Evolutionary conservation across 345 rosid species (phyloP).

Genomic region (Citrus trifoliata): DNA sequence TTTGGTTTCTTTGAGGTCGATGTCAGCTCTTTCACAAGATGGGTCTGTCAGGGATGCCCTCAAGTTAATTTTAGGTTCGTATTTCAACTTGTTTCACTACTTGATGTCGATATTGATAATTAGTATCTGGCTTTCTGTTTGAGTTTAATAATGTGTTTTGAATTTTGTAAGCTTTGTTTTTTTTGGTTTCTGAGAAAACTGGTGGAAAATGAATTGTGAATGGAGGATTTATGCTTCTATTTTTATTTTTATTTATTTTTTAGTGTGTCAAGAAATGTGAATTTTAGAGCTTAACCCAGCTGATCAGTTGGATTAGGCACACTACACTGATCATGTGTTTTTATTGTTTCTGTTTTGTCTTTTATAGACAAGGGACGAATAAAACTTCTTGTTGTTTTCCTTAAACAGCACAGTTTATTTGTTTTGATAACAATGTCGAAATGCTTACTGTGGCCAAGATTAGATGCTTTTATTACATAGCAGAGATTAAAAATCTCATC

Average conservation of each 20-base stretch:
- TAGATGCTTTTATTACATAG: neutral
- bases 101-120: neutral
- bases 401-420: neutral
- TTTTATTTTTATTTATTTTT: neutral
- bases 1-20: conserved; percentile 23
- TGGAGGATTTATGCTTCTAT: conserved; percentile 4
- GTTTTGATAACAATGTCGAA: neutral
- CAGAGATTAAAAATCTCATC: neutral
- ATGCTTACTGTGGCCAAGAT: neutral
- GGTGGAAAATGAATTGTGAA: neutral
- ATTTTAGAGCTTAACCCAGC: conserved; percentile 2
- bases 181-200: neutral
- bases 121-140: conserved; percentile 13
- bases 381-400: neutral
- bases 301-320: neutral
- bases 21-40: conserved; percentile 26
- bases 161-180: neutral
- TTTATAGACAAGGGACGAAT: neutral
- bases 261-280: neutral
- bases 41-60: conserved; percentile 35
- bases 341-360: neutral
- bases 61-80: conserved; percentile 59
- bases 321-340: neutral
- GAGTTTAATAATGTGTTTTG: neutral
- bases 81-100: neutral